phyloP scores from a whole-genome alignment of 1,284 basidiomycete genomes.

The Binderoboletus segoi region DNA sequence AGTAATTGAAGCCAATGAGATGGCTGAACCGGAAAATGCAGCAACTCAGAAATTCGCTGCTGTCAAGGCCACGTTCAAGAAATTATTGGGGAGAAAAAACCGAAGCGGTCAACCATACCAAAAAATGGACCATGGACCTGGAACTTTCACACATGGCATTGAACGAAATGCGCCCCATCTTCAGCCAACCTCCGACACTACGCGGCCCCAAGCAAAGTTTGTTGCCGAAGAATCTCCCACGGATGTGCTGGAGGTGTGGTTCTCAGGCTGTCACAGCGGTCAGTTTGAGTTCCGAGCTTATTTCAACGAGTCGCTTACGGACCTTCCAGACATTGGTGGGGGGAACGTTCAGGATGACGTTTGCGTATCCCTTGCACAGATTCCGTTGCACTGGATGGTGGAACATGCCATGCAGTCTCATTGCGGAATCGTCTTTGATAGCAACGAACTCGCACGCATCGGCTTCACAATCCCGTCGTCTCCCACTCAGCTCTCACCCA shows the following conservation, averaged over 20 bases:
- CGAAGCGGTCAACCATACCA: background rate
- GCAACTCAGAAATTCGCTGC: background rate
- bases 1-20: constrained; percentile 26
- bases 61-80: background rate
- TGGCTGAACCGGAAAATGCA: background rate
- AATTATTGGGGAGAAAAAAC: background rate
- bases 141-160: background rate
- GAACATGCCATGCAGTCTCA: constrained; percentile 48
- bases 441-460: constrained; percentile 38
- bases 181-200: background rate
- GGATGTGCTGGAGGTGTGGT: constrained; percentile 68
- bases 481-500: background rate
- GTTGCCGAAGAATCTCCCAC: constrained; percentile 32
- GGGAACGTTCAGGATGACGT: constrained; percentile 52
- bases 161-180: background rate
- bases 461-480: constrained; percentile 27
- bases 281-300: constrained; percentile 15
- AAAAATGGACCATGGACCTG: background rate
- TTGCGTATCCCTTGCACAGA: constrained; percentile 51
- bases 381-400: constrained; percentile 77
- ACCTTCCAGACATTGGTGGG: constrained; percentile 64
- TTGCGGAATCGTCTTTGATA: constrained; percentile 58
- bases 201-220: constrained; percentile 3
- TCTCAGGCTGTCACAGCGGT: constrained; percentile 63
- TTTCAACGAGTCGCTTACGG: constrained; percentile 1